Conservation (phyloP, 805 yeast genomes). For the Metschnikowia corniflorae region DNA sequence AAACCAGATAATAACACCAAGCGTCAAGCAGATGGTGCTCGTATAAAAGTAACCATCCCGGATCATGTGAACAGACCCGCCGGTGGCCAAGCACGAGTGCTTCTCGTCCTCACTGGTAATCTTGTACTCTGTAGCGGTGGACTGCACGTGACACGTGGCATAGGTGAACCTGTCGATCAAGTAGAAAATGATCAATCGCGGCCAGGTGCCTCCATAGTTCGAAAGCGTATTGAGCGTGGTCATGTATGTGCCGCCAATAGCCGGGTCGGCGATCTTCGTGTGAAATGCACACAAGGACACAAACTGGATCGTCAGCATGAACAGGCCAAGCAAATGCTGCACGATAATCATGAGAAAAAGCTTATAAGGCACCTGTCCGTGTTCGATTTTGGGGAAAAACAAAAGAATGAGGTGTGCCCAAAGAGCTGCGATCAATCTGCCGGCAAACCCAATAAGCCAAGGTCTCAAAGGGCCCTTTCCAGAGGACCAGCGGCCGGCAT, state of each 20-base stretch:
- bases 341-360: conserved; percentile 72
- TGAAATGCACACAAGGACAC: conserved; percentile 94
- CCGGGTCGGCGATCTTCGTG: conserved; percentile 91
- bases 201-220: conserved; percentile 98
- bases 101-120: conserved; percentile 35
- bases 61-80: conserved; percentile 52
- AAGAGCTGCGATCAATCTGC: conserved; percentile 71
- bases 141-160: conserved; percentile 50
- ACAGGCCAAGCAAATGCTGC: conserved; percentile 82
- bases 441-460: conserved; percentile 85
- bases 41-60: conserved; percentile 85
- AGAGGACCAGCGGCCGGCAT: conserved; percentile 91
- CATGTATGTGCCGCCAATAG: conserved; percentile 97
- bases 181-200: conserved; percentile 71
- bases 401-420: conserved; percentile 72
- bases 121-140: conserved; percentile 1
- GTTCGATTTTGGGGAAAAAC: conserved; percentile 54
- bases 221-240: conserved; percentile 89
- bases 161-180: conserved; percentile 77
- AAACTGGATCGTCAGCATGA: conserved; percentile 93
- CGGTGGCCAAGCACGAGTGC: conserved; percentile 46
- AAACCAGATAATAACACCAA: conserved; percentile 65
- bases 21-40: conserved; percentile 62
- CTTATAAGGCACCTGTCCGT: conserved; percentile 42
- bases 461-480: conserved; percentile 76